Evolutionary conservation across 192 early-diverging fungal species (phyloP).

Genomic region (Coemansia sp.): DNA sequence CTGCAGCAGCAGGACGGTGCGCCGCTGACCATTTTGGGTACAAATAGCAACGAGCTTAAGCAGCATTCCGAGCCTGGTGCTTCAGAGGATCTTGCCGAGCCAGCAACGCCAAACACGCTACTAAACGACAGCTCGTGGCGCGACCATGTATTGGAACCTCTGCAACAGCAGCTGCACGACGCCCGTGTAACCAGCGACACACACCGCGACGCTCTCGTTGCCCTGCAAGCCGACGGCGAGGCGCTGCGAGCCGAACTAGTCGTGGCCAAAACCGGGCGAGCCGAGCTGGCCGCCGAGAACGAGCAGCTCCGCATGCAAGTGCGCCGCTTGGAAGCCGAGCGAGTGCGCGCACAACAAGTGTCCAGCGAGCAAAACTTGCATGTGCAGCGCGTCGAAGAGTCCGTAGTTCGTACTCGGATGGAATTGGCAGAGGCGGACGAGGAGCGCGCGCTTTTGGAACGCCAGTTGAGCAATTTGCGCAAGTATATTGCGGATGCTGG

Average conservation of each 20-base stretch:
- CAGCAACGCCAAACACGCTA: not conserved
- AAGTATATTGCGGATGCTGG: slow-evolving; percentile 23
- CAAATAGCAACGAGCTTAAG: not conserved
- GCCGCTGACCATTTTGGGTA: slow-evolving; percentile 26
- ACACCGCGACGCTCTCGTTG: slow-evolving; percentile 36
- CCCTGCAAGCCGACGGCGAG: slow-evolving; percentile 41
- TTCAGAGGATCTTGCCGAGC: no score
- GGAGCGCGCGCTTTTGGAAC: slow-evolving; percentile 22
- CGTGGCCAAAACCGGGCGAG: slow-evolving; percentile 23
- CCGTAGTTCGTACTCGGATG: slow-evolving; percentile 24
- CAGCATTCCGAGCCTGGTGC: not conserved
- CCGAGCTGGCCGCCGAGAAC: slow-evolving; percentile 39
- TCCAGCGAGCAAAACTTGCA: not conserved
- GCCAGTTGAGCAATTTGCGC: slow-evolving; percentile 37
- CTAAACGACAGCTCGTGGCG: slow-evolving; percentile 36
- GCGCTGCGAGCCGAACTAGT: slow-evolving; percentile 36
- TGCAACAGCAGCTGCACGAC: slow-evolving; percentile 45
- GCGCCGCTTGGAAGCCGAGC: slow-evolving; percentile 25
- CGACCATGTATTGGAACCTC: slow-evolving; percentile 44
- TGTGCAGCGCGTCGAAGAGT: slow-evolving; percentile 17
- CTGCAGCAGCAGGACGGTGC: slow-evolving; percentile 33
- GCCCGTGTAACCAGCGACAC: slow-evolving; percentile 44
- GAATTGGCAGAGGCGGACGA: slow-evolving; percentile 43
- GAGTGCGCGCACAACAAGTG: not conserved
- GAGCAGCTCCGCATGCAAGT: slow-evolving; percentile 34